phyloP scores from a whole-genome alignment of 345 rosid species.

The Citropsis articulata region DNA sequence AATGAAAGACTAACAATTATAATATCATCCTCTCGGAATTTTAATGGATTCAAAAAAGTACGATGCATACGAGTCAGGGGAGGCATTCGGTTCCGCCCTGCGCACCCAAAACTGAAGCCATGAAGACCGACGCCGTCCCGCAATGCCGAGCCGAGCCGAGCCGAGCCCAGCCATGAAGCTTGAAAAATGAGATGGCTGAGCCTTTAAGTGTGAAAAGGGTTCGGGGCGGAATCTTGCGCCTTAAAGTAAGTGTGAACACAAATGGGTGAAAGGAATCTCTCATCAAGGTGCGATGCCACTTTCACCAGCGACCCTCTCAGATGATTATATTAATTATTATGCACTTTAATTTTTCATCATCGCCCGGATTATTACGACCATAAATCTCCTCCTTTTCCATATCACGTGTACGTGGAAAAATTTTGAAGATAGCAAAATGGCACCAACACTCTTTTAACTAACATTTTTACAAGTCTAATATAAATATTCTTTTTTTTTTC shows the following conservation, averaged over 20 bases:
- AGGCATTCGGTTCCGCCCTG: no score
- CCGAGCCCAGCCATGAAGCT: not conserved
- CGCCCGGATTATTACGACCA: not conserved
- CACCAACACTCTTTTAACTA: not conserved
- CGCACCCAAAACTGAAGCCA: not conserved
- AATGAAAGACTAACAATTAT: no score
- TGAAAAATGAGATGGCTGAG: not conserved
- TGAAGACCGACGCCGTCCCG: no score
- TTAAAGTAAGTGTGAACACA: conserved; percentile 38
- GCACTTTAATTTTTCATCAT: not conserved
- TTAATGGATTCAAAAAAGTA: no score
- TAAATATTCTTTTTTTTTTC: no score
- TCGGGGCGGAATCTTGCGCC: conserved; percentile 15
- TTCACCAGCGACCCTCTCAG: conserved; percentile 5
- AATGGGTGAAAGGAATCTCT: conserved; percentile 22
- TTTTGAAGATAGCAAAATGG: not conserved
- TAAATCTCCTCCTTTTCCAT: not conserved
- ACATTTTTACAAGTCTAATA: not conserved
- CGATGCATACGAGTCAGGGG: no score
- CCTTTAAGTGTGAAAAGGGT: conserved; percentile 31
- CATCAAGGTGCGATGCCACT: not conserved
- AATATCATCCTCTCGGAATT: no score
- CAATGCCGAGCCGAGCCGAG: not conserved
- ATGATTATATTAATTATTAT: not conserved
- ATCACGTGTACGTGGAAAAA: not conserved